These are phyloP conservation scores for Sporisorium scitamineum DNA, from an alignment of 1,284 basidiomycete genomes.

Conservation along the genomic window DNA sequence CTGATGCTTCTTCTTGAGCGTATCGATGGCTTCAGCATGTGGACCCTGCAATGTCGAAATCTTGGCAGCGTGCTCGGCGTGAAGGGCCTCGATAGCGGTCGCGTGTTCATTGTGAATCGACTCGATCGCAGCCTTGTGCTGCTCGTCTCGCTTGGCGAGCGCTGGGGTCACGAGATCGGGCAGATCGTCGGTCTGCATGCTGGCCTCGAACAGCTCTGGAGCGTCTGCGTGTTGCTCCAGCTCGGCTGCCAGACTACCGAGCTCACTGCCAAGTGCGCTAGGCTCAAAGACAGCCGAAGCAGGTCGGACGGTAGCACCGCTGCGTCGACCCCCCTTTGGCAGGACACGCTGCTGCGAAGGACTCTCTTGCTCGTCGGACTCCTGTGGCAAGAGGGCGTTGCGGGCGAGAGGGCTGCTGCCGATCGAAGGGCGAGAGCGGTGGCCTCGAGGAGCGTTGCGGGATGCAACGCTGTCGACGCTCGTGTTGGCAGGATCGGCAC, in stretches of 20 bases:
- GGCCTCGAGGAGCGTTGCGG: slow-evolving; percentile 19
- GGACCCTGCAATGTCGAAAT: slow-evolving; percentile 35
- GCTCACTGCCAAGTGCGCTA: slow-evolving; percentile 55
- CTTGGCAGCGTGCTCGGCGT: slow-evolving; percentile 36
- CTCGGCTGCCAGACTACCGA: slow-evolving; percentile 42
- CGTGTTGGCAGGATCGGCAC: slow-evolving; percentile 30
- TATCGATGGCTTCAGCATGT: slow-evolving; percentile 38
- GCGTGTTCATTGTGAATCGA: slow-evolving; percentile 44
- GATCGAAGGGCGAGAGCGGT: slow-evolving; percentile 44
- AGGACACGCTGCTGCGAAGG: slow-evolving; percentile 25
- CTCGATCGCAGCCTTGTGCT: slow-evolving; percentile 44
- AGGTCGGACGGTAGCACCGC: slow-evolving; percentile 34
- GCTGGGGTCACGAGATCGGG: slow-evolving; percentile 49
- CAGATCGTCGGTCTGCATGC: slow-evolving; percentile 47
- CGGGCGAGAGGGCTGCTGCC: slow-evolving; percentile 55
- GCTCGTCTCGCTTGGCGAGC: slow-evolving; percentile 34
- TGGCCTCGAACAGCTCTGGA: slow-evolving; percentile 31
- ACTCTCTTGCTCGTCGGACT: slow-evolving; percentile 27
- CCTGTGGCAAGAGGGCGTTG: slow-evolving; percentile 25
- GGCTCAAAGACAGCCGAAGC: slow-evolving; percentile 48
- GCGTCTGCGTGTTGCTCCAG: slow-evolving; percentile 18
- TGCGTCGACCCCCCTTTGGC: slow-evolving; percentile 40
- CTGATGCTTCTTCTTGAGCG: slow-evolving; percentile 39
- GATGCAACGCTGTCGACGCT: slow-evolving; percentile 32
- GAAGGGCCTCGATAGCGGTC: slow-evolving; percentile 31